Evolutionary conservation across 148 eudicot genomes (phyloP), one percentile per base, ranked within the genome.

Genomic region (Talinum fruticosum): DNA sequence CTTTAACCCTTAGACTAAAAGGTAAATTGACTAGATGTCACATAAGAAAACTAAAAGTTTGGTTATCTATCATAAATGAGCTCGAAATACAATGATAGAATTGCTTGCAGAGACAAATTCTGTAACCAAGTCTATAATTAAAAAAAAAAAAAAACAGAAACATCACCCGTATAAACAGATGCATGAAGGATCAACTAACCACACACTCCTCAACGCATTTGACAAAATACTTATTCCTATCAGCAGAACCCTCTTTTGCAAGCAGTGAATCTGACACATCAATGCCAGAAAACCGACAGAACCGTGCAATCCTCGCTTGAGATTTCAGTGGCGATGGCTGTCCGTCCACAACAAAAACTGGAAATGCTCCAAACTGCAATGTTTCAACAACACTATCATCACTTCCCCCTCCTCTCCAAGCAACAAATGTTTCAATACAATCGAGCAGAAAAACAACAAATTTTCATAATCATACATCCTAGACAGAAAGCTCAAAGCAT

Each of bases 331-430:
- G 97, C 29, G 97, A 91, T 4, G 99, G 93, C 33, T 81, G 87
- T 72, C 99, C 99, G 68, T 96, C 99, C 64, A 86, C 82, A 34
- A 96, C 88, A 80, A 96, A 96, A 32, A 96, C 97, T 12, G 99
- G 99, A 81, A 83, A 91, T n/a, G 99, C 99, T 77, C 99, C 99
- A 89, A 96, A 93, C 99, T 96, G 79, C 73, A 74, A 75, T 28
- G 30, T 44, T 29, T 4, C 51, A 78, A 16, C 75, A 78, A 24
- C 44, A 82, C 45, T 69, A 47, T 14, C 28, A 77, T 72, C 36
- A 77, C 66, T 26, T 10, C 28, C 13, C 23, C 59, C 41, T 10
- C 23, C 41, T 13, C 18, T 69, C 37, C 74, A 30, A 68, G 68
- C 64, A 30, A 74, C 75, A 76, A 71, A 33, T 2, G 16, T 21